These are phyloP conservation scores for Cryphonectria nitschkei DNA, from an alignment of 2,329 filamentous ascomycete species.

Conservation along the genomic window DNA sequence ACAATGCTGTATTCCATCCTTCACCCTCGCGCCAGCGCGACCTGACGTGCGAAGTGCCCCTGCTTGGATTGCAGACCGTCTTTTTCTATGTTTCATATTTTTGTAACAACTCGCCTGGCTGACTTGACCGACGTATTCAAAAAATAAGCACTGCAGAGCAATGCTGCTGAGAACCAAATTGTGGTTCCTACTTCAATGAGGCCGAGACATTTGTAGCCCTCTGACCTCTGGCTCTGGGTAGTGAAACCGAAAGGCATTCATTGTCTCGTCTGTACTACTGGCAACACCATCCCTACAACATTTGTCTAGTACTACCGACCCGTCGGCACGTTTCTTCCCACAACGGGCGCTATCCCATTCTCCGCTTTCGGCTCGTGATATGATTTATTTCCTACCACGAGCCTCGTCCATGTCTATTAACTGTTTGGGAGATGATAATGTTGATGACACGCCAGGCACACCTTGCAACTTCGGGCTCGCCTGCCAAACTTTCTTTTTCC, in stretches of 20 bases:
- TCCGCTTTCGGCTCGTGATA: background rate
- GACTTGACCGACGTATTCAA: too few relatives aligned
- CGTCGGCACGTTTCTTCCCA: background rate
- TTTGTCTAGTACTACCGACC: background rate
- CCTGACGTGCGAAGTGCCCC: background rate
- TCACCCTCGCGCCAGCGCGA: background rate
- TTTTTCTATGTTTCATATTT: background rate
- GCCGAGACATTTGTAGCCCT: background rate
- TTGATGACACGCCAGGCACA: slow-evolving; percentile 3
- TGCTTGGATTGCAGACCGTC: slow-evolving; percentile 1
- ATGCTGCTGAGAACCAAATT: background rate
- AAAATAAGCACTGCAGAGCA: background rate
- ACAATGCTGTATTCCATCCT: background rate
- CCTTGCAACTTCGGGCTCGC: background rate
- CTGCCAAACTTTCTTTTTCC: background rate
- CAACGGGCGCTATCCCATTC: slow-evolving; percentile 2
- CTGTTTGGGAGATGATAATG: background rate
- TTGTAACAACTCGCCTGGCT: background rate
- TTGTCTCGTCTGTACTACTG: background rate
- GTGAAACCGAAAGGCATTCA: too few relatives aligned
- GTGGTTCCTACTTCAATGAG: background rate
- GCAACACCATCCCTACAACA: background rate
- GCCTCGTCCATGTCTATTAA: background rate
- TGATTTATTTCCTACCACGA: background rate
- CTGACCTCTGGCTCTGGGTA: background rate